Evolutionary conservation across 2,329 filamentous ascomycete species (phyloP).

Genomic region (Fusarium beomiforme): DNA sequence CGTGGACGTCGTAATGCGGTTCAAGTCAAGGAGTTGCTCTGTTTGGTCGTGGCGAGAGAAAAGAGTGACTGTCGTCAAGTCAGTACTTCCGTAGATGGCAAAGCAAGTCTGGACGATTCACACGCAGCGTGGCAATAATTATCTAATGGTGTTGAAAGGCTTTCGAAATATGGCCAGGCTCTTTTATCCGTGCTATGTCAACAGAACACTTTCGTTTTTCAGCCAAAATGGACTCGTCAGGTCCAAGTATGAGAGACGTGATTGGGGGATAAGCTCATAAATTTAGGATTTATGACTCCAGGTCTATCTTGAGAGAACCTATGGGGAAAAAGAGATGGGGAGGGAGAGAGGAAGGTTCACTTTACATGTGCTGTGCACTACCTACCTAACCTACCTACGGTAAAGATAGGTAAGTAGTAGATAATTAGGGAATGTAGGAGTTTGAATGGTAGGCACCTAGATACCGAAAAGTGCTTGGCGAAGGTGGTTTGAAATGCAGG

Average conservation of each 20-base stretch:
- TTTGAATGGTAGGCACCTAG: not conserved
- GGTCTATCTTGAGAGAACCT: not conserved
- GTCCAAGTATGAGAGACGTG: not conserved
- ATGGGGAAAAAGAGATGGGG: too few relatives aligned
- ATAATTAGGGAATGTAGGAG: not conserved
- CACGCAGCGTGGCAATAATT: not conserved
- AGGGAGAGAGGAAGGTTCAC: not conserved
- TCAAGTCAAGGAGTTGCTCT: not conserved
- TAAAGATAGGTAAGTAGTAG: not conserved
- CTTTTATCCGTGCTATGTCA: not conserved
- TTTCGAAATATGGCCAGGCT: not conserved
- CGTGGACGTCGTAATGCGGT: not conserved
- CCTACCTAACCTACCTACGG: not conserved
- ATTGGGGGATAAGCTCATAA: not conserved
- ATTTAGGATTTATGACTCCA: not conserved
- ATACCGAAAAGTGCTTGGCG: not conserved
- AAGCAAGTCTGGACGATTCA: slow-evolving; percentile 4
- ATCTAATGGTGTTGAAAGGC: not conserved
- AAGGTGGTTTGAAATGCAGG: not conserved
- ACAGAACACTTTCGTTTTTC: not conserved
- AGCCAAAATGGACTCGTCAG: slow-evolving; percentile 7
- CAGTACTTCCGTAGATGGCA: not conserved
- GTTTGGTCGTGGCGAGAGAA: not conserved
- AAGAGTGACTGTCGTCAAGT: not conserved
- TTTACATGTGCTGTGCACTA: not conserved